Evolutionary conservation across 78 protist species (phyloP).

Genomic region (Pigoraptor vietnamica): DNA sequence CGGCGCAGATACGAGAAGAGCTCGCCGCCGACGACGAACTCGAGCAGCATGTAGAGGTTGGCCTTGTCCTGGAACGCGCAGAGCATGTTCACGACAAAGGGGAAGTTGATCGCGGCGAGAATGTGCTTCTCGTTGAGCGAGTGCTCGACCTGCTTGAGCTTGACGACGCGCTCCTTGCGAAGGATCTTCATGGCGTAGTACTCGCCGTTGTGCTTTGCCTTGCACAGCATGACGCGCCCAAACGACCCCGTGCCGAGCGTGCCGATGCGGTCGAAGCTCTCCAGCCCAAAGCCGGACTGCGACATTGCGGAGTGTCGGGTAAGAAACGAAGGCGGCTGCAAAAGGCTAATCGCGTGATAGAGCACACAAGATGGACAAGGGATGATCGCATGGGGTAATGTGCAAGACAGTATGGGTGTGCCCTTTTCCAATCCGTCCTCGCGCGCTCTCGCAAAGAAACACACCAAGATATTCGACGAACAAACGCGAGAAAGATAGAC

Average conservation of each 20-base stretch:
- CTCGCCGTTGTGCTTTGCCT: neutral
- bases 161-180: slow-evolving; percentile 25
- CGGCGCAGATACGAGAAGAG: slow-evolving; percentile 61
- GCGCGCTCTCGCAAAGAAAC: too few species aligned
- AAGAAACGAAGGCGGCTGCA: neutral
- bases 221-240: slow-evolving; percentile 29
- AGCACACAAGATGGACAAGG: too few species aligned
- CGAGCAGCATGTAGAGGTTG: slow-evolving; percentile 70
- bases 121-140: slow-evolving; percentile 35
- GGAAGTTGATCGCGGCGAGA: slow-evolving; percentile 4
- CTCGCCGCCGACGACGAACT: slow-evolving; percentile 86
- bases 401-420: too few species aligned
- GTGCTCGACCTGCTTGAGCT: slow-evolving; percentile 43
- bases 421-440: too few species aligned
- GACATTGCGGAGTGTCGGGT: too few species aligned
- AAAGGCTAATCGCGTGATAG: neutral
- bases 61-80: slow-evolving; percentile 28
- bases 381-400: too few species aligned
- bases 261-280: neutral
- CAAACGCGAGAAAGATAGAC: too few species aligned
- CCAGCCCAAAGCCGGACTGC: neutral
- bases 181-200: slow-evolving; percentile 23
- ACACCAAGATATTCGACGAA: too few species aligned
- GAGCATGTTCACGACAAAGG: neutral
- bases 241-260: slow-evolving; percentile 52